Evolutionary conservation across 352 stramenopile genomes (phyloP).

Genomic region (Phytophthora parvispora): DNA sequence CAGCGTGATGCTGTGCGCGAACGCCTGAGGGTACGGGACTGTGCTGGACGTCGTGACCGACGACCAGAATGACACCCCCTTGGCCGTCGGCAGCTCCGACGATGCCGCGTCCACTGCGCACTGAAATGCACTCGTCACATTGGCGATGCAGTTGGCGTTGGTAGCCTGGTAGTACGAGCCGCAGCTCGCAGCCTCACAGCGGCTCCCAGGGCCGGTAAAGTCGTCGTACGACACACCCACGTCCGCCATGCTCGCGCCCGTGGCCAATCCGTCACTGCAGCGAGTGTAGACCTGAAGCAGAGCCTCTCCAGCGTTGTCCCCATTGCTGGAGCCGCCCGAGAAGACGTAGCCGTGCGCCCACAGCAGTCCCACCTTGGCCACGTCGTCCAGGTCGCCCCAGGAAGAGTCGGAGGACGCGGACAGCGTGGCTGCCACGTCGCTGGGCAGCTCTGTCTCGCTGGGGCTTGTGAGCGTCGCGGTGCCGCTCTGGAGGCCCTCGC

Average conservation of each 20-base stretch:
- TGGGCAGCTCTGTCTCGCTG: conserved; percentile 14
- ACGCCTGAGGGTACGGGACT: conserved; percentile 53
- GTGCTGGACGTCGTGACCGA: conserved; percentile 34
- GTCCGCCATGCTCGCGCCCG: conserved; percentile 37
- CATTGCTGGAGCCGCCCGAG: conserved; percentile 31
- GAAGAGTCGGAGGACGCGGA: conserved; percentile 11
- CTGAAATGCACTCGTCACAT: conserved; percentile 27
- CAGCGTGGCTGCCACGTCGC: conserved; percentile 31
- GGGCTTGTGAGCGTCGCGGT: conserved; percentile 7
- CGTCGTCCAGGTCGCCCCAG: conserved; percentile 50
- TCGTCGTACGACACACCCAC: conserved; percentile 34
- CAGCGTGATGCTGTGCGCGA: conserved; percentile 37
- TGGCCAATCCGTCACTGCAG: conserved; percentile 22
- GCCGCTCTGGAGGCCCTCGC: conserved; percentile 27
- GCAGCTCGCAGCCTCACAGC: conserved; percentile 34
- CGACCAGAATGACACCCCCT: conserved; percentile 47
- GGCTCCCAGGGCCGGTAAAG: conserved; percentile 26
- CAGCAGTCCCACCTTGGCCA: conserved; percentile 50
- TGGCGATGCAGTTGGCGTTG: conserved; percentile 38
- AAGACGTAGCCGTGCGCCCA: conserved; percentile 64
- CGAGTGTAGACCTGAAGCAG: conserved; percentile 54
- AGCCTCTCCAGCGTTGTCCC: conserved; percentile 10
- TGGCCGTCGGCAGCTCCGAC: conserved; percentile 10
- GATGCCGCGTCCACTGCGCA: conserved; percentile 41
- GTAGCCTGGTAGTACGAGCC: conserved; percentile 45